Conservation (phyloP, 129 eudicot genomes). For the Solidago caesia region DNA sequence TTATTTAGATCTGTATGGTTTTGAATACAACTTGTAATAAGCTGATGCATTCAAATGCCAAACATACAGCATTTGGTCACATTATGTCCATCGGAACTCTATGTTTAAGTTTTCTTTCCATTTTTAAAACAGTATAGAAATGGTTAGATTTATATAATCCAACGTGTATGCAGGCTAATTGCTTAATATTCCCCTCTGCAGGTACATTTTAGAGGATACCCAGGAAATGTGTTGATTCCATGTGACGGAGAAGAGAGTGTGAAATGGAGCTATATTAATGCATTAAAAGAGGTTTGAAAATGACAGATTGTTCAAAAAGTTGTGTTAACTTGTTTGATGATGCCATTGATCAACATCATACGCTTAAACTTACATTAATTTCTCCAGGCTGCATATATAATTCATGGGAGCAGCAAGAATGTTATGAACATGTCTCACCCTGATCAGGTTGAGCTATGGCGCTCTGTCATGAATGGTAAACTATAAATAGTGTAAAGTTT, state of each 20-base stretch:
- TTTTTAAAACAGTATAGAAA: neutral
- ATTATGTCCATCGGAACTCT: neutral
- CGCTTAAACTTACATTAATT: neutral
- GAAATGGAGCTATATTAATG: slow-evolving; percentile 92
- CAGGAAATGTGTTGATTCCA: slow-evolving; percentile 70
- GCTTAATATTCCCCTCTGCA: slow-evolving; percentile 33
- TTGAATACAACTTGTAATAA: neutral
- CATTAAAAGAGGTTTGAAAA: slow-evolving; percentile 84
- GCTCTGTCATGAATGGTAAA: slow-evolving; percentile 76
- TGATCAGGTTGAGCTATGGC: slow-evolving; percentile 94
- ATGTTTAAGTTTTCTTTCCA: neutral
- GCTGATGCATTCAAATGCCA: neutral
- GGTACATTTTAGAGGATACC: slow-evolving; percentile 99
- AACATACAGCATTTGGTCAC: neutral
- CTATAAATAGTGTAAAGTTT: neutral
- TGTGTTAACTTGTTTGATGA: neutral
- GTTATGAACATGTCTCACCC: slow-evolving; percentile 97
- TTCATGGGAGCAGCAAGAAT: slow-evolving; percentile 89
- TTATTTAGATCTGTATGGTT: neutral
- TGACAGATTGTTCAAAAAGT: neutral
- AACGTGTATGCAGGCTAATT: slow-evolving; percentile 14
- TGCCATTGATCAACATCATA: neutral
- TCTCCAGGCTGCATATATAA: slow-evolving; percentile 86
- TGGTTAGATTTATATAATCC: slow-evolving; percentile 3
- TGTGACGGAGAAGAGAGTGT: slow-evolving; percentile 98